phyloP scores from a whole-genome alignment of 371 early-diverging fungal species.

The Cladochytrium tenue region DNA sequence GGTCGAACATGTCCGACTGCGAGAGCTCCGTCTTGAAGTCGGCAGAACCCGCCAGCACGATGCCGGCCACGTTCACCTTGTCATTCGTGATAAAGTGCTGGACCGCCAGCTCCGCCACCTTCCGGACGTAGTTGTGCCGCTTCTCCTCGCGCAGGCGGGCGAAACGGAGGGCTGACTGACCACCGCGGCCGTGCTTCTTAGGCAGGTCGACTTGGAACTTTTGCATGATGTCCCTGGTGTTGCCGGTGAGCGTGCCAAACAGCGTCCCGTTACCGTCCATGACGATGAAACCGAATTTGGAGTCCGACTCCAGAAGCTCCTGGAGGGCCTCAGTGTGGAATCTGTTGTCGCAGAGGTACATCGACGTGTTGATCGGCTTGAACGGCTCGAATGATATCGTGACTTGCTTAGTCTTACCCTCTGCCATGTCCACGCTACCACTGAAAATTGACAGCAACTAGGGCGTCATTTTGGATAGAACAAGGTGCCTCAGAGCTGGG shows the following conservation, averaged over 20 bases:
- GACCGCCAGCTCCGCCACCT: conserved; percentile 95
- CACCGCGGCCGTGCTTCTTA: conserved; percentile 99
- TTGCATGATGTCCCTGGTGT: conserved; percentile 95
- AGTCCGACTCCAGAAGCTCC: conserved; percentile 93
- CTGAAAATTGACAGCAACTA: conserved; percentile 64
- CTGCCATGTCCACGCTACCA: conserved; percentile 97
- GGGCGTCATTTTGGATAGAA: background rate
- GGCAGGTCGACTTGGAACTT: conserved; percentile 96
- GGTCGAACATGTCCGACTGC: conserved; percentile 94
- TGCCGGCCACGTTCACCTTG: conserved; percentile 90
- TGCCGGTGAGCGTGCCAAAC: conserved; percentile 97
- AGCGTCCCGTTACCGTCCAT: conserved; percentile 99
- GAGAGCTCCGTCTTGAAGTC: conserved; percentile 98
- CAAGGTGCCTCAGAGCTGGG: background rate
- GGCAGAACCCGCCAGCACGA: conserved; percentile 97
- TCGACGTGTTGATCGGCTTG: conserved; percentile 99
- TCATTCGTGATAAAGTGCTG: conserved; percentile 91
- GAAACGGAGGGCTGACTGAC: conserved; percentile 99
- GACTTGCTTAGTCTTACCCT: conserved; percentile 99
- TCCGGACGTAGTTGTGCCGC: conserved; percentile 98
- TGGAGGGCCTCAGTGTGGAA: conserved; percentile 97
- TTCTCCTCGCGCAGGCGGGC: conserved; percentile 98
- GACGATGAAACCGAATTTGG: conserved; percentile 98
- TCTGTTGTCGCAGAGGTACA: conserved; percentile 99
- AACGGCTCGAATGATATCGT: conserved; percentile 99